Evolutionary conservation across 192 early-diverging fungal genomes (phyloP), one percentile per base, ranked within the genome.

Genomic region (Coemansia pectinata): DNA sequence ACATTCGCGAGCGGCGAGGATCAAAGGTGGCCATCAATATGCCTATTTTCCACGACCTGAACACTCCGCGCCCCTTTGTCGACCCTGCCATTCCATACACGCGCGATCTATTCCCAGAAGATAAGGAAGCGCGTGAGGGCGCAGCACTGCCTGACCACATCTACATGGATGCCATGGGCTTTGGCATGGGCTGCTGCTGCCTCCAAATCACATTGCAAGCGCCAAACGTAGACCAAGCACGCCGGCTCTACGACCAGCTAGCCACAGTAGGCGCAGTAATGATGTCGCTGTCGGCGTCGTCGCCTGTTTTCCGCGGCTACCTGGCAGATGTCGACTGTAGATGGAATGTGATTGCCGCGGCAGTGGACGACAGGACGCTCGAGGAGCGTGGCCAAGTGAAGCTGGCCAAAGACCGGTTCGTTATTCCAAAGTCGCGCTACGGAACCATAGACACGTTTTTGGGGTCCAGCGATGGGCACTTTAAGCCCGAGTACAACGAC

Each of bases 171-270:
- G 89, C 92, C 19, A 99, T 99, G 97, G 92, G 92, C 64, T 98
- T 99, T 87, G 96, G 97, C 31, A 98, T 98, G 96, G 96, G 96
- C 53, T 96, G 94, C 85, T 96, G 90, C 70, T 99, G 97, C 73
- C 85, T 99, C 27, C 97, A 99, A 77, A 94, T 98, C 75, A 99
- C 97, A 33, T 92, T 99, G 69, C 97, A 99, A 78, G 95, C 96
- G 34, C 93, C 91, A 70, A 92, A 92, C 65, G 89, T 99, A 5
- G 90, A 95, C 71, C 93, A 95, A 77, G 96, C 95, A 17, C 87
- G 97, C 50, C 72, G 89, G 67, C 85, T 99, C 60, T 99, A 98
- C 78, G 97, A 99, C 85, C 94, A 97, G 62, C 88, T 99, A 67
- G 94, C 94, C 10, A 87, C 91, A 27, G 80, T 99, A 19, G 90